Evolutionary conservation across 768 basidiomycete species (phyloP), one percentile per base, ranked within the genome.

Genomic region (Rhizopogon vinicolor): DNA sequence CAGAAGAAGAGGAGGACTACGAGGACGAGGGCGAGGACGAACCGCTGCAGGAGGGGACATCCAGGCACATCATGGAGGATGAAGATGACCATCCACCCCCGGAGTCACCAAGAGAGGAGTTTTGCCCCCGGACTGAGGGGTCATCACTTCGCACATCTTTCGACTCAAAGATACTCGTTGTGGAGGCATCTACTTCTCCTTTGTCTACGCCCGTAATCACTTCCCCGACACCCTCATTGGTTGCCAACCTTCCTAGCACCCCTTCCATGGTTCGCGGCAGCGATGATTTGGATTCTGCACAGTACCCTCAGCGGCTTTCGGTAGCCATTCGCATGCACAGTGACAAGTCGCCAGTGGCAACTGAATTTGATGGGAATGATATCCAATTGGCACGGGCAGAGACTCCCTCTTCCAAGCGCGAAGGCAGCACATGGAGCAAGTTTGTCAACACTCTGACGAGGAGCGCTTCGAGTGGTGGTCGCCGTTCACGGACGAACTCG

Each of bases 401-500:
- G 53, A 66, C 70, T 39, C 73, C 80, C 2, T 70, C 79, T 9
- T 70, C 79, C 10, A 89, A 89, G 64, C 80, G 84, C 19, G 88
- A 89, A 46, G 73, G 73, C 13, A 76, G 78, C 41, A 72, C 84
- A 35, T 92, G 89, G 90, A 83, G 87, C 58, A 88, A 83, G 65
- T 74, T 92, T 51, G 87, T 87, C 62, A 79, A 74, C 53, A 80
- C 85, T 0, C 82, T 93, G 60, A 78, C 79, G 37, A 76, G 87
- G 58, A 82, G 83, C 28, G 80, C 77, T 37, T 89, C 89, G 42
- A 79, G 77, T 51, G 78, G 72, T 51, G 89, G 90, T 7, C 81
- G 89, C 61, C 84, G 90, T 48, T 91, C 89, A 51, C 84, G 91
- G 41, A 84, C 86, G 41, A 91, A 91, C 62, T 90, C 88, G 64